Percentiles rank a stretch among this genome's conserved stretches.
phyloP scores from a whole-genome alignment of 192 early-diverging fungal species.

The Coemansia sp. region DNA sequence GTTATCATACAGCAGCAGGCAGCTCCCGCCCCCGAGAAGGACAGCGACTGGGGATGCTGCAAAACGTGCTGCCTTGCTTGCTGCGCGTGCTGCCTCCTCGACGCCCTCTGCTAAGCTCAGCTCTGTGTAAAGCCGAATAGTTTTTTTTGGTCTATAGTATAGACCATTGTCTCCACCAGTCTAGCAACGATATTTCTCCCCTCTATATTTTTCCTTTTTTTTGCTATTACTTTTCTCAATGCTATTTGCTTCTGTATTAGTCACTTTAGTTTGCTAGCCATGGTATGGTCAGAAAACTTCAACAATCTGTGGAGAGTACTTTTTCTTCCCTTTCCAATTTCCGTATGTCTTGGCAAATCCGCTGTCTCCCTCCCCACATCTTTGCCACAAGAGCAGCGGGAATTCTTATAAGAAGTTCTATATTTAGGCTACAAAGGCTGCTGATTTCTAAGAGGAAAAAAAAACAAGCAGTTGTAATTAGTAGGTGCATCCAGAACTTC shows the following conservation, averaged over 20 bases:
- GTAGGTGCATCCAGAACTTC: slow-evolving; percentile 3
- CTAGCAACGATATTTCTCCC: too few species aligned
- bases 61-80: not conserved
- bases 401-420: not conserved
- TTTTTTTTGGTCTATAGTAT: not conserved
- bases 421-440: not conserved
- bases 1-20: not conserved
- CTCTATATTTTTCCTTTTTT: slow-evolving; percentile 7
- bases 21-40: not conserved
- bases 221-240: not conserved
- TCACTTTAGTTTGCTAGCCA: not conserved
- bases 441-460: not conserved
- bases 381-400: not conserved
- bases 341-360: slow-evolving; percentile 6
- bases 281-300: not conserved
- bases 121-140: not conserved
- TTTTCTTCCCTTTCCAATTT: slow-evolving; percentile 5
- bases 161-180: too few species aligned
- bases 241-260: not conserved
- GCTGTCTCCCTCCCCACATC: not conserved
- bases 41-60: not conserved
- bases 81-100: not conserved
- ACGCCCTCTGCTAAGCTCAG: not conserved
- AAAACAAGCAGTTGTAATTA: not conserved
- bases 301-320: not conserved